Base-by-base conservation (phyloP, 345 rosid genomes). In the Salix purpurea region DNA sequence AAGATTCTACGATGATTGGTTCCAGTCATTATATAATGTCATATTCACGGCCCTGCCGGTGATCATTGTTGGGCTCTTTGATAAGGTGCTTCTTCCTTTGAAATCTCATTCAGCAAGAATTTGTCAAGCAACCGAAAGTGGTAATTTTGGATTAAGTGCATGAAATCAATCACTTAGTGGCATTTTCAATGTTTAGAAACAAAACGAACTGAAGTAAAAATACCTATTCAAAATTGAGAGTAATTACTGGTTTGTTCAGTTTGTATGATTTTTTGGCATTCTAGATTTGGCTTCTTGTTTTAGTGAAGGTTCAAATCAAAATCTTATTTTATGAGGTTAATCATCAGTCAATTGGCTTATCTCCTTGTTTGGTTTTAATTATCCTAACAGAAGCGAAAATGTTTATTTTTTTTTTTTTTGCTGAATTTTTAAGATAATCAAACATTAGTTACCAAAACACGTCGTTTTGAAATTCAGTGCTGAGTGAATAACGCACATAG, bases 1-100 rank as follows among this genome's bases (percentile, higher is more conserved):
- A 87, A 87, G 99, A 85, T 94, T 92, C 82, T 96, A 96, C 64
- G 98, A 96, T 73, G 99, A 96, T 89, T 96, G 99, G 99, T 96
- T 94, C 90, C 98, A 96, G 86, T 96, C 99, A 36, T 84, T 92
- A 77, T 94, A 81, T 82, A 96, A 96, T 78, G 99, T 94, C 79
- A 76, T 96, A 61, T 96, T 96, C 78, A 94, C 97, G 14, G 95
- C 97, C 68, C 87, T 96, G 78, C 99, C 98, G 0, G 99, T 96
- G 72, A 89, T 96, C 71, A 84, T 89, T 71, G 90, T 94, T 65
- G 99, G 99, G 79, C 97, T 96, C 82, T 94, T 92, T 80, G 98
- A 96, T 71, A 92, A 96, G 98, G 99, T 94, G 87, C 77, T 79
- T 30, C 58, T 28, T 69, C 24, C 67, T 68, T 80, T 37, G 42